A percentile compares a stretch with the other conserved stretches of the same genome.
phyloP scores from a whole-genome alignment of 192 early-diverging fungal genomes.

The Backusella morwellensis region DNA sequence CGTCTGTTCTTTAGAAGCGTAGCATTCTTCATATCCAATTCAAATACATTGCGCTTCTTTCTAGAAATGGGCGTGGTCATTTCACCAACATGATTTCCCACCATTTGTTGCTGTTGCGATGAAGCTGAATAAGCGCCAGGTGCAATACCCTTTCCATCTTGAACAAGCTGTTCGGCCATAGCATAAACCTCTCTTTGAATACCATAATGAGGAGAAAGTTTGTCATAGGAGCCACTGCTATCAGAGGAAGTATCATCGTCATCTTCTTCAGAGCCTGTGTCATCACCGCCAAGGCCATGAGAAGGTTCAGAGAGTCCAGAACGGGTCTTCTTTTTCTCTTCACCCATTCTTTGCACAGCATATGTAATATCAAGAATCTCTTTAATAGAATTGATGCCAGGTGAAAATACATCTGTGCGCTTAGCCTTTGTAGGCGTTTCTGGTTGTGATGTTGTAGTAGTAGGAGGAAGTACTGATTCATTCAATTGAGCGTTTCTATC shows the following conservation, averaged over 20 bases:
- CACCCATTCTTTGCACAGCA: slow-evolving; percentile 75
- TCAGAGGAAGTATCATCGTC: slow-evolving; percentile 6
- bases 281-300: slow-evolving; percentile 6
- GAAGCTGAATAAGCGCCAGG: slow-evolving; percentile 10
- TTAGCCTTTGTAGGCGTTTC: slow-evolving; percentile 35
- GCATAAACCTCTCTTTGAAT: slow-evolving; percentile 19
- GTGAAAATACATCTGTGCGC: slow-evolving; percentile 52
- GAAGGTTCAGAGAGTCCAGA: not conserved
- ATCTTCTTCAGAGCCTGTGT: slow-evolving; percentile 14
- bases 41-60: slow-evolving; percentile 29
- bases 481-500: not conserved
- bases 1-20: slow-evolving; percentile 45
- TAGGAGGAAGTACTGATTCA: not conserved
- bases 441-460: not conserved
- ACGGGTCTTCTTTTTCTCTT: slow-evolving; percentile 44
- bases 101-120: not conserved
- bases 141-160: slow-evolving; percentile 17
- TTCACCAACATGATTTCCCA: not conserved
- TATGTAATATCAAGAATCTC: slow-evolving; percentile 75
- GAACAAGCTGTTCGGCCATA: slow-evolving; percentile 26
- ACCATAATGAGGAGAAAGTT: slow-evolving; percentile 2
- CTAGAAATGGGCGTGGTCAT: not conserved
- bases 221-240: not conserved
- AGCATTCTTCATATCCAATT: slow-evolving; percentile 41
- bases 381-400: slow-evolving; percentile 58